Base-by-base conservation (phyloP, 2,329 filamentous ascomycete species). In the Aspergillus unguis region DNA sequence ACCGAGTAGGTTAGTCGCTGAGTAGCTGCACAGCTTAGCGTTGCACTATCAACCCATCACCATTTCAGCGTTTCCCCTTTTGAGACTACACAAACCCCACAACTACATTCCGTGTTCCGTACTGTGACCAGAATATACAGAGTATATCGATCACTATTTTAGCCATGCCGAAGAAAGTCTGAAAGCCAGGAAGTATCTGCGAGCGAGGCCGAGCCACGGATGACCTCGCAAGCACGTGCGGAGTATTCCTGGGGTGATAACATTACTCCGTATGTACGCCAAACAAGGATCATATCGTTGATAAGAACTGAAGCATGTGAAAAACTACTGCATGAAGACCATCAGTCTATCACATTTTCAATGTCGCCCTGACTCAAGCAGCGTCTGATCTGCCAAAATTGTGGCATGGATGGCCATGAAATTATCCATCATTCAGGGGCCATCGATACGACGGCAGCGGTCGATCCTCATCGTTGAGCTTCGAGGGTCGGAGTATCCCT, bases 1-100 rank as follows among this genome's bases (percentile, higher is more conserved):
- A 17, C 17, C 17, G 17, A 17, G 17, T 17, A 17, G 17, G 17
- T 17, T 17, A 17, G 17, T 17, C 17, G 17, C 17, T 17, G 17
- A 17, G 17, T 62, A 62, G 60, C 53, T 57, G 57, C 60, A 59
- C 59, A 59, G 61, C 59, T 57, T 53, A 37, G 32, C 53, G 58
- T 62, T 56, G 61, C 60, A 58, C 58, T 55, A 58, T 57, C 43
- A 25, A 27, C 33, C 35, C 36, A 23, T 37, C 23, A 31, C 25
- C 9, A 41, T 40, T 32, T 38, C 29, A 49, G 38, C 41, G 9
- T 27, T 8, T 37, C 26, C 17, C 40, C 9, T 27, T 27, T 31
- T 23, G 28, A 49, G 31, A 23, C 44, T 44, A 47, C 27, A 25
- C 35, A 5, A n/a, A 32, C 36, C 36, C 44, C 44, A 47, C 35